These are phyloP conservation scores for Picochlorum costavermella DNA, from an alignment of 139 green algal species.

Conservation along the genomic window DNA sequence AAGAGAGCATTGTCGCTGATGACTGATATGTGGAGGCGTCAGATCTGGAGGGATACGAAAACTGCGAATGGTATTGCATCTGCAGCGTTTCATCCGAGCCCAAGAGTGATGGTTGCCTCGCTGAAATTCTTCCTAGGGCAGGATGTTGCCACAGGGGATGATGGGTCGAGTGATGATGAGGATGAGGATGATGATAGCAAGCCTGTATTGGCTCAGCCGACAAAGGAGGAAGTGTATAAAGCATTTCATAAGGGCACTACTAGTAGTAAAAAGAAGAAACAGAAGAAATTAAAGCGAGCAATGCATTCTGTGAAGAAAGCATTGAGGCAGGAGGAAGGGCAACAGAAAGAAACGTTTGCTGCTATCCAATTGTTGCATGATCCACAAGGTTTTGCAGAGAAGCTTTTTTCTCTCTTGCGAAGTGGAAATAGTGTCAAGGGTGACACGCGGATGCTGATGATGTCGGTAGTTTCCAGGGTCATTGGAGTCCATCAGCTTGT, in stretches of 20 bases:
- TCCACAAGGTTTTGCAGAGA: slow-evolving; percentile 89
- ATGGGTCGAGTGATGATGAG: slow-evolving; percentile 50
- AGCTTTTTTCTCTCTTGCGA: slow-evolving; percentile 72
- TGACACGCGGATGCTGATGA: slow-evolving; percentile 69
- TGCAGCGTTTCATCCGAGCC: slow-evolving; percentile 60
- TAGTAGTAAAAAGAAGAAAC: slow-evolving; percentile 88
- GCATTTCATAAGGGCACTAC: slow-evolving; percentile 79
- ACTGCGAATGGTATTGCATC: slow-evolving; percentile 89
- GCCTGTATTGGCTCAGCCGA: slow-evolving; percentile 22
- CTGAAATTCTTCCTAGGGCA: slow-evolving; percentile 97
- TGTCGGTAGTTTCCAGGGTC: slow-evolving; percentile 60
- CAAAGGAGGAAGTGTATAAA: slow-evolving; percentile 77
- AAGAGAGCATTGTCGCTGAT: slow-evolving; percentile 87
- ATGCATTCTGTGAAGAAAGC: slow-evolving; percentile 68
- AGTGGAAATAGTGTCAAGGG: slow-evolving; percentile 51
- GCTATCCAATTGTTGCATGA: slow-evolving; percentile 95
- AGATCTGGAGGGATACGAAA: slow-evolving; percentile 90
- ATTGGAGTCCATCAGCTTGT: slow-evolving; percentile 87
- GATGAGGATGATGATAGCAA: slow-evolving; percentile 23
- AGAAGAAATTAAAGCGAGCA: slow-evolving; percentile 83
- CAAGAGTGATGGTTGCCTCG: slow-evolving; percentile 71
- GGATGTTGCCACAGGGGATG: slow-evolving; percentile 42
- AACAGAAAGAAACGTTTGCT: slow-evolving; percentile 65
- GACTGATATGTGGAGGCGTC: slow-evolving; percentile 83
- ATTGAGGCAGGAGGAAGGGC: slow-evolving; percentile 26